Conservation (phyloP, 495 filamentous ascomycete species). For the Podospora pseudopauciseta region DNA sequence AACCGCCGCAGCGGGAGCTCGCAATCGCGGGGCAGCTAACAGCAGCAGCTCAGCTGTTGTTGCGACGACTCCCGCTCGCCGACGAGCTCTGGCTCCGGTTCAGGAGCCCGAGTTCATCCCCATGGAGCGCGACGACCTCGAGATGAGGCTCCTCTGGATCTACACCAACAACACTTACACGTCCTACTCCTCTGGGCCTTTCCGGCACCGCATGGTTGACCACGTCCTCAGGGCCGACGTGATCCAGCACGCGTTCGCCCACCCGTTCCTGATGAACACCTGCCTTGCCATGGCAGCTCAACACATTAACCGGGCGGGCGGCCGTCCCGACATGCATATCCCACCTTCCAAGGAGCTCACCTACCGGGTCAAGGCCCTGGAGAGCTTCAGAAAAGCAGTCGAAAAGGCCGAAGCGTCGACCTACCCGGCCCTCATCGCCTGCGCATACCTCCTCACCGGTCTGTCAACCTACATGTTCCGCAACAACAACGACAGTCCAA, state of each 20-base stretch:
- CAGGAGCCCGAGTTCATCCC: slow-evolving; percentile 40
- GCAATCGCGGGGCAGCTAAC: background rate
- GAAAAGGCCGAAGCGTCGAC: slow-evolving; percentile 34
- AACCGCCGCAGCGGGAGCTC: background rate
- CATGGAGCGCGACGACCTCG: slow-evolving; percentile 24
- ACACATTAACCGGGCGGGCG: slow-evolving; percentile 37
- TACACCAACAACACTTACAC: slow-evolving; percentile 37
- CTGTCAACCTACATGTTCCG: slow-evolving; percentile 43
- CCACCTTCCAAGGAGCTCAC: slow-evolving; percentile 21
- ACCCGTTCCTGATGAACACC: slow-evolving; percentile 49
- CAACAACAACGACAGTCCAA: slow-evolving; percentile 31
- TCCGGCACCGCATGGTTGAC: slow-evolving; percentile 30
- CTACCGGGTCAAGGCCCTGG: slow-evolving; percentile 43
- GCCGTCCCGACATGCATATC: slow-evolving; percentile 20
- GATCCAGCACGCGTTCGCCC: slow-evolving; percentile 45
- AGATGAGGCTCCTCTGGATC: slow-evolving; percentile 45
- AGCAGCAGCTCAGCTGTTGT: background rate
- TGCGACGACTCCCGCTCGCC: background rate
- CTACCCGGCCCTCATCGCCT: slow-evolving; percentile 41
- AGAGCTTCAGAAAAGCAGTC: slow-evolving; percentile 45
- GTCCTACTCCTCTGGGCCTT: slow-evolving; percentile 37
- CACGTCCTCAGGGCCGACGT: slow-evolving; percentile 41
- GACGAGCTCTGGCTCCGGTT: slow-evolving; percentile 21
- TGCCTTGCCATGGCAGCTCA: slow-evolving; percentile 46
- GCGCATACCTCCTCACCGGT: slow-evolving; percentile 41